These are phyloP conservation scores for Trichothecium sympodiale DNA, from an alignment of 2,329 filamentous ascomycete genomes.

Conservation along the genomic window DNA sequence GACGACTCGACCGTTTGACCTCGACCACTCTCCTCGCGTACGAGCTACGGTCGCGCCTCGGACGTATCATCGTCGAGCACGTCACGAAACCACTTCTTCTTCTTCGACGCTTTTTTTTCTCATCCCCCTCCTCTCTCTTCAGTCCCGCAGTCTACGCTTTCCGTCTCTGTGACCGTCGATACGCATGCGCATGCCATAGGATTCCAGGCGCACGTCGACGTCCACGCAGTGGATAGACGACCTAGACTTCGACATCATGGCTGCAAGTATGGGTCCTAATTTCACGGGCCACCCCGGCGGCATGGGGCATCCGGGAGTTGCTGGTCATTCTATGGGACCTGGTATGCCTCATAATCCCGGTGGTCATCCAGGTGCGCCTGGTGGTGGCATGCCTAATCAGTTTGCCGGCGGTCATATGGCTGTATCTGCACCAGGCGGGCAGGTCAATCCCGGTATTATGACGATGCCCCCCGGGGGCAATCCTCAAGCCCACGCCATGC, in stretches of 20 bases:
- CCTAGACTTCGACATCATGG: constrained; percentile 49
- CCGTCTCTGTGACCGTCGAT: neutral
- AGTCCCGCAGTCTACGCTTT: no score
- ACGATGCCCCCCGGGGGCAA: constrained; percentile 59
- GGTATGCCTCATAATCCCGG: constrained; percentile 58
- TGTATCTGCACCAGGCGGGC: constrained; percentile 59
- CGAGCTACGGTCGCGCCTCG: no score
- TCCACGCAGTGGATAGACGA: constrained; percentile 50
- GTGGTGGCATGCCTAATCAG: constrained; percentile 55
- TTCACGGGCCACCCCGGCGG: constrained; percentile 55
- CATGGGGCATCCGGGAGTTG: constrained; percentile 62
- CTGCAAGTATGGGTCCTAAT: constrained; percentile 48
- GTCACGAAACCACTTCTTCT: no score
- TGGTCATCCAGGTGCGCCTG: constrained; percentile 53
- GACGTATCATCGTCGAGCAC: no score
- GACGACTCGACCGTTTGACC: no score
- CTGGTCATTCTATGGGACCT: constrained; percentile 51
- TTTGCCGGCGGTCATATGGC: constrained; percentile 53
- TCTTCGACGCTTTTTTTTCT: no score
- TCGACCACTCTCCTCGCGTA: no score
- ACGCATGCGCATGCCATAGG: constrained; percentile 37
- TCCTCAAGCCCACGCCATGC: constrained; percentile 58
- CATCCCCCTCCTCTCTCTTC: no score
- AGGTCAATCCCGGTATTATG: constrained; percentile 69
- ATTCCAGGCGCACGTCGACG: constrained; percentile 36